These are phyloP conservation scores for Lactarius hatsudake DNA, from an alignment of 768 basidiomycete species.

Conservation along the genomic window DNA sequence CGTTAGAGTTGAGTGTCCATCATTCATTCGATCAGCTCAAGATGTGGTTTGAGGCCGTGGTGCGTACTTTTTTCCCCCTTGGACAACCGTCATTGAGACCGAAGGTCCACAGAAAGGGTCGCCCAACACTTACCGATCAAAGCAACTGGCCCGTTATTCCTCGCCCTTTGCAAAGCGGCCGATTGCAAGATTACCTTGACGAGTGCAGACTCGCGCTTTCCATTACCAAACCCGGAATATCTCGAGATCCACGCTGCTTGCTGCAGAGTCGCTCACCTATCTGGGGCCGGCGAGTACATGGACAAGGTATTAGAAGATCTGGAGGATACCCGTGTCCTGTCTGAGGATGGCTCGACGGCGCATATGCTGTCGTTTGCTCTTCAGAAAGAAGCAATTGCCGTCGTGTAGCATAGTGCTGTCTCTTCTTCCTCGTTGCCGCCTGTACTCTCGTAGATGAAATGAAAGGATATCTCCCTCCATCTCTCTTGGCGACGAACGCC, in stretches of 20 bases:
- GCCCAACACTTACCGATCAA: neutral
- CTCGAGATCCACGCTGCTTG: neutral
- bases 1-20: fast-evolving
- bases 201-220: neutral
- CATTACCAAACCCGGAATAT: neutral
- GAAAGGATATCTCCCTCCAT: too few species aligned
- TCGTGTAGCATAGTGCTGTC: too few species aligned
- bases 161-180: neutral
- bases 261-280: neutral
- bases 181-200: neutral
- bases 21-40: neutral
- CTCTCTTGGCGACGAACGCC: too few species aligned
- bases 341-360: neutral
- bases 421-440: too few species aligned
- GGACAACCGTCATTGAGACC: neutral
- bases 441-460: too few species aligned
- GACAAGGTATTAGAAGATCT: neutral
- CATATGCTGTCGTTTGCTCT: neutral
- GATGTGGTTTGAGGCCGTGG: neutral
- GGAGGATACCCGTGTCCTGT: neutral
- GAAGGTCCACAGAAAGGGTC: neutral
- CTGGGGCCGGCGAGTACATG: neutral
- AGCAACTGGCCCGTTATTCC: neutral
- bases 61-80: neutral
- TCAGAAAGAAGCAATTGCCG: neutral